phyloP scores from a whole-genome alignment of 2,329 filamentous ascomycete genomes.

The Aspergillus piperis region DNA sequence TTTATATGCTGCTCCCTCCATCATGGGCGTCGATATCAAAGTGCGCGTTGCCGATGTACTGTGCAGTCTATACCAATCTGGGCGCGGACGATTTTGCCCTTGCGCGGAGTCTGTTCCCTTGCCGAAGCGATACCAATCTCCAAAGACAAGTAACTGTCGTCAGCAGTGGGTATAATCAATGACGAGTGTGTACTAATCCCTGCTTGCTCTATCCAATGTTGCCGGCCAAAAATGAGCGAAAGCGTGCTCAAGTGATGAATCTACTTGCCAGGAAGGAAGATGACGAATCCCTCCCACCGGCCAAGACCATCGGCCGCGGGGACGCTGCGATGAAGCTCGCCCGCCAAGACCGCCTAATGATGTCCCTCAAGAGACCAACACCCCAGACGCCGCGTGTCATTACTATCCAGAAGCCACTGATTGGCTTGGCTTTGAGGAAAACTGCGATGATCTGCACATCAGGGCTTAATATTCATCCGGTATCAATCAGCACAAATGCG shows the following conservation, averaged over 20 bases:
- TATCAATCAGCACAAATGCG: background rate
- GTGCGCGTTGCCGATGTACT: background rate
- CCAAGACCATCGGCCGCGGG: constrained; percentile 2
- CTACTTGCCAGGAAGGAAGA: background rate
- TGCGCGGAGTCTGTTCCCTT: background rate
- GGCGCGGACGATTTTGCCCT: background rate
- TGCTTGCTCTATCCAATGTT: background rate
- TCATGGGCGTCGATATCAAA: background rate
- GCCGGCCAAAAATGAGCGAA: background rate
- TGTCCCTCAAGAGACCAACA: background rate
- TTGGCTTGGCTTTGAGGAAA: background rate
- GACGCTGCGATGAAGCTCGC: constrained; percentile 6
- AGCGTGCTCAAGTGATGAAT: background rate
- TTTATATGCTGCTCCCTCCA: background rate
- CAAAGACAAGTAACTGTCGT: background rate
- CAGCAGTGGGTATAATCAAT: background rate
- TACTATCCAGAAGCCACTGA: background rate
- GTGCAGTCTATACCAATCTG: background rate
- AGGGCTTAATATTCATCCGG: background rate
- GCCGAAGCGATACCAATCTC: background rate
- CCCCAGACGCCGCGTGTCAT: constrained; percentile 3
- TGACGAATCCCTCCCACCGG: constrained; percentile 4
- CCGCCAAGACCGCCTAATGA: constrained; percentile 1
- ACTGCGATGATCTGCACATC: background rate
- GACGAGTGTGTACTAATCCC: background rate